Evolutionary conservation across 345 rosid species (phyloP).

Genomic region (Durio zibethinus): DNA sequence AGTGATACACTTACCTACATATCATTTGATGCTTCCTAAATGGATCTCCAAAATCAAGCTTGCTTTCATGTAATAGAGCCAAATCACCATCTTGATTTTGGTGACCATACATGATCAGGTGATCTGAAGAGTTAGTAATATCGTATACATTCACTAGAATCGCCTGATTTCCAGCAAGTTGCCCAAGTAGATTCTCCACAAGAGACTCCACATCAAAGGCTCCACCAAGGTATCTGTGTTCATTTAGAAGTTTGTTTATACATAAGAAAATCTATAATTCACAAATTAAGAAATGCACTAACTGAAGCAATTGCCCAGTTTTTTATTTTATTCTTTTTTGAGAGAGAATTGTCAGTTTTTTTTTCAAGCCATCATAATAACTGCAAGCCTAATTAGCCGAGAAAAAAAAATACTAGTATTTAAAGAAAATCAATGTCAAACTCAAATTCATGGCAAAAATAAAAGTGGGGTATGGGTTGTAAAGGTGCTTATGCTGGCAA

Average conservation of each 20-base stretch:
- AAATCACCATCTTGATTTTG: conserved; percentile 72
- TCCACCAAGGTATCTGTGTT: conserved; percentile 85
- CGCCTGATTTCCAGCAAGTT: conserved; percentile 91
- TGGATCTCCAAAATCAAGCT: conserved; percentile 94
- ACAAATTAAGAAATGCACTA: background rate
- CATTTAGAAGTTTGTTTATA: conserved; percentile 13
- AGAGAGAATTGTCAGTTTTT: background rate
- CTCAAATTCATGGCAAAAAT: background rate
- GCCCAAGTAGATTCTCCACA: conserved; percentile 90
- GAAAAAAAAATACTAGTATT: background rate
- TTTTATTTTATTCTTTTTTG: background rate
- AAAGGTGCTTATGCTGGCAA: background rate
- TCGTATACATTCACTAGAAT: conserved; percentile 88
- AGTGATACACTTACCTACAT: conserved; percentile 57
- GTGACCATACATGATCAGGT: conserved; percentile 82
- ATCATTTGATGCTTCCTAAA: conserved; percentile 85
- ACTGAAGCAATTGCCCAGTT: background rate
- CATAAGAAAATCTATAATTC: background rate
- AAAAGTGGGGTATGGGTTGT: background rate
- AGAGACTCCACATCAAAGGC: conserved; percentile 98
- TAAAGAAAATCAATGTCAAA: background rate
- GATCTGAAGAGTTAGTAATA: conserved; percentile 75
- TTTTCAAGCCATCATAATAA: background rate
- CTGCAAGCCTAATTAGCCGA: background rate
- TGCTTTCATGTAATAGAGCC: conserved; percentile 68